These are phyloP conservation scores for Jatropha curcas DNA, from an alignment of 345 rosid genomes.

Conservation along the genomic window DNA sequence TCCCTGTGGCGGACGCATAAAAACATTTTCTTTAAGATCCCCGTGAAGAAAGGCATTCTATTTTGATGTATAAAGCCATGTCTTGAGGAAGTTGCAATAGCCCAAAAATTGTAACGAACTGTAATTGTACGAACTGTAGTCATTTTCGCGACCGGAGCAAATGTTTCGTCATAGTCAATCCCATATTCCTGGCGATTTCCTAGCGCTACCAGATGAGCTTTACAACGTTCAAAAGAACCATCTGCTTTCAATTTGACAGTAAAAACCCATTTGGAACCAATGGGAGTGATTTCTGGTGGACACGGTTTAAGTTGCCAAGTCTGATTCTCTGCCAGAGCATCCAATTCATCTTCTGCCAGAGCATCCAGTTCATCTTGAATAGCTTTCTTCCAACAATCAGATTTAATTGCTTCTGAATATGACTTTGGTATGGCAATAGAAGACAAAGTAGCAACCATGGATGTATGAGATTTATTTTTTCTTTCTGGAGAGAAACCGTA, in stretches of 20 bases:
- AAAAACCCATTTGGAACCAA: background rate
- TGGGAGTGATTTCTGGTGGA: background rate
- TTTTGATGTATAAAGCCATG: background rate
- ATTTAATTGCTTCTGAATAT: background rate
- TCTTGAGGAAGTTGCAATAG: background rate
- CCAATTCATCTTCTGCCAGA: too few species aligned
- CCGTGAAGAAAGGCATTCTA: background rate
- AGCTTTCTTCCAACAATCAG: background rate
- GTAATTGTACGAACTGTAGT: background rate
- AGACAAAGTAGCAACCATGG: background rate
- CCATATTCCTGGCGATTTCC: background rate
- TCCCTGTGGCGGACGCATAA: background rate
- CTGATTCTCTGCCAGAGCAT: background rate
- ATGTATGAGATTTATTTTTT: background rate
- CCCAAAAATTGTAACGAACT: too few species aligned
- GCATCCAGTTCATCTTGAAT: conserved; percentile 1
- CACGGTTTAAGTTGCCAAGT: background rate
- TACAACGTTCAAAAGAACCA: background rate
- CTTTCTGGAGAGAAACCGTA: background rate
- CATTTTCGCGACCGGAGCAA: background rate
- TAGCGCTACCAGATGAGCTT: background rate
- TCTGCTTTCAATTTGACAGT: background rate
- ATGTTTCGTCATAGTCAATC: background rate
- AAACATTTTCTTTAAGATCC: background rate
- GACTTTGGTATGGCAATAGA: background rate